Conservation (phyloP, 2,329 filamentous ascomycete genomes). For the Stagonosporopsis rhizophila region DNA sequence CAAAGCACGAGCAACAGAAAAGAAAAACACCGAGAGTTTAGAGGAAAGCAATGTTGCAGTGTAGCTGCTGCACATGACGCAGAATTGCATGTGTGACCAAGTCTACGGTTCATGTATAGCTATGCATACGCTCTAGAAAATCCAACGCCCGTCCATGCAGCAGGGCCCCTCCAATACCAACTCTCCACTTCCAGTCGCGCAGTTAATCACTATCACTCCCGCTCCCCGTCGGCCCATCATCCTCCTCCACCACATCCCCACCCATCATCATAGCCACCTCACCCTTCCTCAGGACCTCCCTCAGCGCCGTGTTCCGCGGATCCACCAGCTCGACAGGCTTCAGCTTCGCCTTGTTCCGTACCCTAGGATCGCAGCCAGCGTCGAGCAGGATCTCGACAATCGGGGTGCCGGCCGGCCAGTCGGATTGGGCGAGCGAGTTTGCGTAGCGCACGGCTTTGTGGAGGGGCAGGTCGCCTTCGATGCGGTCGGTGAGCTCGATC, state of each 20-base stretch:
- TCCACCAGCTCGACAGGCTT: constrained; percentile 77
- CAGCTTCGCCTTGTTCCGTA: constrained; percentile 75
- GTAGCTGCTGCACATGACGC: neutral
- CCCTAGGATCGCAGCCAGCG: constrained; percentile 71
- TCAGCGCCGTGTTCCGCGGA: constrained; percentile 69
- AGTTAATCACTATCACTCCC: constrained; percentile 55
- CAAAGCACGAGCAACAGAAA: neutral
- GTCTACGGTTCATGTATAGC: constrained; percentile 1
- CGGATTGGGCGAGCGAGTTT: constrained; percentile 69
- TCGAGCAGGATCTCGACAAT: constrained; percentile 83
- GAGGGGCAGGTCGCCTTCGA: constrained; percentile 78
- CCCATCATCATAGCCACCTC: constrained; percentile 66
- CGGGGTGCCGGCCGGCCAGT: constrained; percentile 71
- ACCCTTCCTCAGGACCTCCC: constrained; percentile 70
- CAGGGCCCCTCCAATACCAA: neutral
- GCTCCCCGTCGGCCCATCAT: constrained; percentile 56
- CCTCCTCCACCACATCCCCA: constrained; percentile 58
- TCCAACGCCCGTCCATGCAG: neutral
- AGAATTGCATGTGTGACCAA: neutral
- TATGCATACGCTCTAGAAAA: constrained; percentile 4
- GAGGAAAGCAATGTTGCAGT: neutral
- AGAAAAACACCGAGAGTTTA: neutral
- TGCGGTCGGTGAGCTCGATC: constrained; percentile 77
- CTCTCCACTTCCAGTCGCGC: neutral
- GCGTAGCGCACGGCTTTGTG: constrained; percentile 80